A percentile compares a stretch with the other conserved stretches of the same genome.
Conservation (phyloP, 1,284 basidiomycete species). For the Tilletia horrida region DNA sequence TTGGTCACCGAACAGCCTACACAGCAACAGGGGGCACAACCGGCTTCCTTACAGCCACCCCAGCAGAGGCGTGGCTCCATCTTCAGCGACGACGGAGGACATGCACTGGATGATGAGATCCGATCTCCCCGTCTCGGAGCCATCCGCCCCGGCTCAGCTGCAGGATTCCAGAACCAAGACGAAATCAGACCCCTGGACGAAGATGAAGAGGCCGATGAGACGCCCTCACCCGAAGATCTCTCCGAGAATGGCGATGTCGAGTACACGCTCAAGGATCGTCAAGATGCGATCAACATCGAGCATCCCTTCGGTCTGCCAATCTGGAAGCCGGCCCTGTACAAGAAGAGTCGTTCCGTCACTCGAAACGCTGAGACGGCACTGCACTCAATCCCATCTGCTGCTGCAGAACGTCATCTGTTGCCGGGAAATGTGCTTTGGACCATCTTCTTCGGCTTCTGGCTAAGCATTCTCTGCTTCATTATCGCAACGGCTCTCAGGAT, state of each 20-base stretch:
- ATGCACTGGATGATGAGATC: neutral
- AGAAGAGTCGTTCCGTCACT: constrained; percentile 93
- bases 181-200: constrained; percentile 28
- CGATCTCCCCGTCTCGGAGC: constrained; percentile 9
- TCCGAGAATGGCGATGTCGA: constrained; percentile 64
- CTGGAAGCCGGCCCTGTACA: constrained; percentile 99
- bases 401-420: constrained; percentile 81
- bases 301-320: constrained; percentile 99
- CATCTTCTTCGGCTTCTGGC: constrained; percentile 76
- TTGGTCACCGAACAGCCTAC: constrained; percentile 22
- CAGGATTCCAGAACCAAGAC: constrained; percentile 22
- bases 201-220: constrained; percentile 19
- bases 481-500: constrained; percentile 70
- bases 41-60: neutral
- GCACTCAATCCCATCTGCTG: constrained; percentile 84
- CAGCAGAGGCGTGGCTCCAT: constrained; percentile 3
- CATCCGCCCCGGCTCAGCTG: neutral
- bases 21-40: constrained; percentile 1
- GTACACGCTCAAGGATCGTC: constrained; percentile 88
- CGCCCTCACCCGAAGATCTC: constrained; percentile 14
- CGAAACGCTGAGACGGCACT: constrained; percentile 91
- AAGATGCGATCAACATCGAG: constrained; percentile 94
- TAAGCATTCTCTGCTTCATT: constrained; percentile 69
- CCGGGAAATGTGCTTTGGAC: constrained; percentile 90
- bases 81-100: constrained; percentile 12